Conservation (phyloP, 768 basidiomycete genomes). For the Psilocybe sp. region DNA sequence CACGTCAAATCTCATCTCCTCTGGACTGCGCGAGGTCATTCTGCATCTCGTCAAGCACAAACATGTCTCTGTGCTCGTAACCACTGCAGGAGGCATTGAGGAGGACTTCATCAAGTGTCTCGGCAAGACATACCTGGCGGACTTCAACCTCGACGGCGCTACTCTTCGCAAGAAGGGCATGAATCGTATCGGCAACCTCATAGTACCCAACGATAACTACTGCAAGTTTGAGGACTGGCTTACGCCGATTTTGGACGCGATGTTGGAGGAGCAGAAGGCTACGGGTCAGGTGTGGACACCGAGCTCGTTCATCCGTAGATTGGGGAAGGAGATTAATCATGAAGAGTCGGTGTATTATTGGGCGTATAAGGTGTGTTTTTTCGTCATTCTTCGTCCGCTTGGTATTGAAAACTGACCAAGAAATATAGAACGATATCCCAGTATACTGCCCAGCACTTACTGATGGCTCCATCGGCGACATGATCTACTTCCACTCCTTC, state of each 20-base stretch:
- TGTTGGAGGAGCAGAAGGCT: conserved; percentile 85
- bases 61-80: conserved; percentile 86
- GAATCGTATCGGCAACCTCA: conserved; percentile 95
- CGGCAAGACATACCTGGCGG: conserved; percentile 92
- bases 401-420: not conserved
- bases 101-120: conserved; percentile 99
- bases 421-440: conserved; percentile 88
- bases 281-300: conserved; percentile 81
- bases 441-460: conserved; percentile 98
- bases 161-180: conserved; percentile 85
- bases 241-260: conserved; percentile 85
- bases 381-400: conserved; percentile 4
- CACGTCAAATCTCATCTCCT: conserved; percentile 98
- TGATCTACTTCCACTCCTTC: conserved; percentile 99
- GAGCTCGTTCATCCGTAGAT: conserved; percentile 85
- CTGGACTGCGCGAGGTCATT: conserved; percentile 91
- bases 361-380: conserved; percentile 89
- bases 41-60: conserved; percentile 90
- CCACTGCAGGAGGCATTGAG: conserved; percentile 97
- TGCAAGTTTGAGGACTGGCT: conserved; percentile 99
- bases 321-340: conserved; percentile 97
- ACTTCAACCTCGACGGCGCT: conserved; percentile 90
- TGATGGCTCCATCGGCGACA: conserved; percentile 97
- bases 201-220: conserved; percentile 98
- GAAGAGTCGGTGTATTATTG: conserved; percentile 99